Conservation (phyloP, 2,329 filamentous ascomycete species). For the Penicillium sp. region DNA sequence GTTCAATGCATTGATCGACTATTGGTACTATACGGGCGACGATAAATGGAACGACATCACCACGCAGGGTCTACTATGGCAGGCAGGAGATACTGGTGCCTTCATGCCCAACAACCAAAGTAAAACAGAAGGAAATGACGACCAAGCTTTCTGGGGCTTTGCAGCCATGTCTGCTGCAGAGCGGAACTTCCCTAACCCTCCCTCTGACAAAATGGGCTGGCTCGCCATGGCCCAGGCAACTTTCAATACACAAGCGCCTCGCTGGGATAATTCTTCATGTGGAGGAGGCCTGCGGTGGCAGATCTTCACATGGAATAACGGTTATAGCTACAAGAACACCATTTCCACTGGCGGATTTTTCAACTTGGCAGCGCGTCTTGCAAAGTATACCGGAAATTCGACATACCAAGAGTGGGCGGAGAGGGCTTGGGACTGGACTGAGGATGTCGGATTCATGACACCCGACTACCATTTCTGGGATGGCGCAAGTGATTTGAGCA, state of each 20-base stretch:
- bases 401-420: constrained; percentile 63
- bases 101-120: constrained; percentile 47
- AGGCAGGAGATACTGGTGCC: constrained; percentile 37
- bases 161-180: constrained; percentile 59
- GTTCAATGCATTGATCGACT: constrained; percentile 44
- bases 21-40: constrained; percentile 47
- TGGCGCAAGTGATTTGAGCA: constrained; percentile 52
- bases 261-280: constrained; percentile 69
- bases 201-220: constrained; percentile 66
- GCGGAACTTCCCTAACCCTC: constrained; percentile 40
- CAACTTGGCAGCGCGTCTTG: constrained; percentile 31
- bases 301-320: constrained; percentile 36
- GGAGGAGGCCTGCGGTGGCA: constrained; percentile 63
- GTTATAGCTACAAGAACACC: constrained; percentile 36
- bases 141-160: constrained; percentile 60
- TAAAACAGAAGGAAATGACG: constrained; percentile 54
- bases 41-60: constrained; percentile 40
- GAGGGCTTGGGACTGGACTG: constrained; percentile 61
- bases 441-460: constrained; percentile 52
- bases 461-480: constrained; percentile 55
- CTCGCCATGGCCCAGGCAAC: constrained; percentile 75
- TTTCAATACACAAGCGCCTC: constrained; percentile 72
- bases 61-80: constrained; percentile 38
- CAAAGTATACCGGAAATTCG: constrained; percentile 32
- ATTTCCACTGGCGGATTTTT: constrained; percentile 37